Conservation (phyloP, 768 basidiomycete species). For the Royoungia palumana region DNA sequence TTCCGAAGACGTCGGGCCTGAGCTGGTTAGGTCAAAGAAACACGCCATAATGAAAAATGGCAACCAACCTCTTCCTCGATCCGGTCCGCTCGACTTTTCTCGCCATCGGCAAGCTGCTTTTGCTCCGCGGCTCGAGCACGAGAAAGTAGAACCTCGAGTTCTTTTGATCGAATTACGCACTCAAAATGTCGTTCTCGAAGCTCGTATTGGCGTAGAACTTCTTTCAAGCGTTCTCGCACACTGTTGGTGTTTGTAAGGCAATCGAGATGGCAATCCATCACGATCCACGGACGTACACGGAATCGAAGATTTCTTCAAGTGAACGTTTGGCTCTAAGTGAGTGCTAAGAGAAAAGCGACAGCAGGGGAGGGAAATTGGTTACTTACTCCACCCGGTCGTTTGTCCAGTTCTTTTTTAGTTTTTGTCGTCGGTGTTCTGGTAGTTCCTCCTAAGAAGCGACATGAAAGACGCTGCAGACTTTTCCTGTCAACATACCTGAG, state of each 20-base stretch:
- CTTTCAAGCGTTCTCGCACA: constrained; percentile 81
- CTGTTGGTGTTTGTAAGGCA: constrained; percentile 36
- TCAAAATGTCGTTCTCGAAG: constrained; percentile 90
- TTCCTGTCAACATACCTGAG: constrained; percentile 47
- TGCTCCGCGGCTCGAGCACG: constrained; percentile 86
- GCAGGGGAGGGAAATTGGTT: constrained; percentile 5
- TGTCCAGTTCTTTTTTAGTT: constrained; percentile 78
- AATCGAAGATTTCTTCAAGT: constrained; percentile 81
- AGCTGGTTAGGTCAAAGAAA: constrained; percentile 7
- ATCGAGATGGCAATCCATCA: neutral
- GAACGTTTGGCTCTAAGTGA: constrained; percentile 61
- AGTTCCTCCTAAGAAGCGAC: constrained; percentile 53
- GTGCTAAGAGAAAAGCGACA: neutral
- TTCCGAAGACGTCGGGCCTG: constrained; percentile 68
- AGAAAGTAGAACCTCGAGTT: constrained; percentile 83
- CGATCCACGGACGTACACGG: constrained; percentile 55
- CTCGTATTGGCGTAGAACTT: constrained; percentile 84
- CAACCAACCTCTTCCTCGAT: constrained; percentile 68
- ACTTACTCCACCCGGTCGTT: constrained; percentile 72
- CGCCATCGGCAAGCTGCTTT: constrained; percentile 75
- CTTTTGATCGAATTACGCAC: constrained; percentile 88
- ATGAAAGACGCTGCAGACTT: neutral
- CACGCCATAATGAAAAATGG: neutral
- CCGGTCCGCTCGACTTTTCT: constrained; percentile 64
- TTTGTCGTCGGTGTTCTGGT: constrained; percentile 60